Conservation (phyloP, 2,329 filamentous ascomycete genomes). For the Nigrospora sphaerica region DNA sequence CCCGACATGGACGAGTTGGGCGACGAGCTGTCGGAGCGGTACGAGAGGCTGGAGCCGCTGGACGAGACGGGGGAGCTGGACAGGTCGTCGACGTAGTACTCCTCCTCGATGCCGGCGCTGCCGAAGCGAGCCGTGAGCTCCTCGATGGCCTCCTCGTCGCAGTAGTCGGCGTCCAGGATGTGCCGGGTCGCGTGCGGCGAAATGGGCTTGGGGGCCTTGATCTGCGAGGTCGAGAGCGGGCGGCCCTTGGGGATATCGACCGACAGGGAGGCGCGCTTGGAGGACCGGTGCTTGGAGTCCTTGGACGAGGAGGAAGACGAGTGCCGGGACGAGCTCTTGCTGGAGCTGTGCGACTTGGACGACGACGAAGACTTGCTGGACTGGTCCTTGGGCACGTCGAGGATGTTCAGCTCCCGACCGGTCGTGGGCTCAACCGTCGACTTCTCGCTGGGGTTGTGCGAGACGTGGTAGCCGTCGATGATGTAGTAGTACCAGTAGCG, state of each 20-base stretch:
- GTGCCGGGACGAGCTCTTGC: slow-evolving; percentile 30
- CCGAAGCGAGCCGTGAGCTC: slow-evolving; percentile 73
- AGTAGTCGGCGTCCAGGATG: slow-evolving; percentile 78
- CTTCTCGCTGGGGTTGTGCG: slow-evolving; percentile 86
- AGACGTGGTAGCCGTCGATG: slow-evolving; percentile 97
- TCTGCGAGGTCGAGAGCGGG: slow-evolving; percentile 79
- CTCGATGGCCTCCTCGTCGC: slow-evolving; percentile 64
- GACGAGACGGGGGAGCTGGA: slow-evolving; percentile 57
- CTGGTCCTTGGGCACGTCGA: slow-evolving; percentile 69
- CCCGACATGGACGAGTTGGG: slow-evolving; percentile 68
- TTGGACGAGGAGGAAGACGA: slow-evolving; percentile 27
- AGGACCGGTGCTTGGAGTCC: slow-evolving; percentile 37
- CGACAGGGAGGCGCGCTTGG: slow-evolving; percentile 42
- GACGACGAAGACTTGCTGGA: slow-evolving; percentile 27
- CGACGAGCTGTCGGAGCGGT: slow-evolving; percentile 65
- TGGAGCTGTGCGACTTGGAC: slow-evolving; percentile 39
- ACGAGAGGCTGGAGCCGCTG: slow-evolving; percentile 62
- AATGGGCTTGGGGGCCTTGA: slow-evolving; percentile 83
- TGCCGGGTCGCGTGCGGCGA: slow-evolving; percentile 81
- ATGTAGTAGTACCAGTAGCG: slow-evolving; percentile 99
- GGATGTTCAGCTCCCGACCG: slow-evolving; percentile 93
- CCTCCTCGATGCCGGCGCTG: slow-evolving; percentile 50
- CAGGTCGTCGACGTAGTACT: slow-evolving; percentile 49
- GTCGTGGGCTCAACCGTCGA: slow-evolving; percentile 94
- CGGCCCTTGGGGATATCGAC: slow-evolving; percentile 80